These are phyloP conservation scores for Rhodotorula toruloides DNA, from an alignment of 768 basidiomycete species.

Conservation along the genomic window DNA sequence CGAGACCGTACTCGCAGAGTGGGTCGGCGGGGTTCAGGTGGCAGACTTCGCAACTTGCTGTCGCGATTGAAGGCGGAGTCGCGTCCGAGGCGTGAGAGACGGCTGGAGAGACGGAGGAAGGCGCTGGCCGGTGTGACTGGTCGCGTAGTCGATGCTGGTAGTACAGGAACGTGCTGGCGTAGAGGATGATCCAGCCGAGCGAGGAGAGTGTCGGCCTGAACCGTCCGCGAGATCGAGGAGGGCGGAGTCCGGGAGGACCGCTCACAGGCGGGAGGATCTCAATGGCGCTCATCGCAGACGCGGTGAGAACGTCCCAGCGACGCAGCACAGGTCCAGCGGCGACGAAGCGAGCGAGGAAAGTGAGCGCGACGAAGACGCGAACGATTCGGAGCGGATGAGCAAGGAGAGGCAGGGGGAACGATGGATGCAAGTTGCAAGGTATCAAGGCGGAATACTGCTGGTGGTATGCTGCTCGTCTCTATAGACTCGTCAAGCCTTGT, in stretches of 20 bases:
- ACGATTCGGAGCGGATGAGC: too few species aligned
- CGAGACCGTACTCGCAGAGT: conserved; percentile 38
- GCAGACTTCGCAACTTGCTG: conserved; percentile 27
- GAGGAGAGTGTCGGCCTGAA: background rate
- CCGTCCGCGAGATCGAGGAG: background rate
- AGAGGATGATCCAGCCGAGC: background rate
- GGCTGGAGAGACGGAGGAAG: too few species aligned
- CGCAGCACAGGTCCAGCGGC: background rate
- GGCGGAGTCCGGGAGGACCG: background rate
- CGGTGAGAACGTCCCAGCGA: background rate
- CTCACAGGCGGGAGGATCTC: background rate
- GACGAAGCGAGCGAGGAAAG: too few species aligned
- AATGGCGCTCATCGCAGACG: background rate
- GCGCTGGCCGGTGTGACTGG: too few species aligned
- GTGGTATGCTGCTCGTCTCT: background rate
- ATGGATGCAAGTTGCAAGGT: background rate
- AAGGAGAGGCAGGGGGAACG: background rate
- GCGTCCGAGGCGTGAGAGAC: too few species aligned
- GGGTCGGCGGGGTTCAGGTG: conserved; percentile 23
- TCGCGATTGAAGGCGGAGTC: background rate
- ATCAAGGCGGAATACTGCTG: background rate
- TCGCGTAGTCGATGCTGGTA: background rate
- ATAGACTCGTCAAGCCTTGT: conserved; percentile 14
- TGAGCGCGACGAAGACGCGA: too few species aligned
- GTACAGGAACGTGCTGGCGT: background rate